Conservation (phyloP, 2,329 filamentous ascomycete genomes). For the Cercospora citrullina region DNA sequence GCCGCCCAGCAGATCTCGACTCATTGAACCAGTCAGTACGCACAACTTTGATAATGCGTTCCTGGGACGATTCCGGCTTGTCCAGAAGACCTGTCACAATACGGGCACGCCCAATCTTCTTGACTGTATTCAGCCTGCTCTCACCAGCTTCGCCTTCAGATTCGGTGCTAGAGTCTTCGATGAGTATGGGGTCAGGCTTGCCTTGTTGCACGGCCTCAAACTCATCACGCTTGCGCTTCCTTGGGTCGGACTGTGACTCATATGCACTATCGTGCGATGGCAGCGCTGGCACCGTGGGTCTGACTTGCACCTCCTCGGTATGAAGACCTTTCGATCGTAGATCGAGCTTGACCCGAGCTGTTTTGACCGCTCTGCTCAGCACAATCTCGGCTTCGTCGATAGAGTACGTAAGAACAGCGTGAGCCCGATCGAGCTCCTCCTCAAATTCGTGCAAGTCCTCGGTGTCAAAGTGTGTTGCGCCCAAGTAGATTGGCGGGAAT, state of each 20-base stretch:
- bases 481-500: constrained; percentile 69
- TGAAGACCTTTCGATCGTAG: constrained; percentile 66
- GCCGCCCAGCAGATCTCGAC: constrained; percentile 45
- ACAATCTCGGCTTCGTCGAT: constrained; percentile 70
- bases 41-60: constrained; percentile 51
- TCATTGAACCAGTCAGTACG: constrained; percentile 56
- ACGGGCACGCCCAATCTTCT: background rate
- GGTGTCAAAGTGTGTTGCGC: constrained; percentile 66
- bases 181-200: constrained; percentile 18
- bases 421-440: constrained; percentile 57
- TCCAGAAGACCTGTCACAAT: background rate
- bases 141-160: constrained; percentile 36
- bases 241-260: constrained; percentile 1
- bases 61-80: constrained; percentile 1
- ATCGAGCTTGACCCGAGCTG: constrained; percentile 73
- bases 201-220: constrained; percentile 4
- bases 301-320: constrained; percentile 40
- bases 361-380: constrained; percentile 69
- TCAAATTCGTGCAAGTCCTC: constrained; percentile 66
- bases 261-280: constrained; percentile 1
- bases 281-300: background rate
- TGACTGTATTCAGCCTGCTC: constrained; percentile 1
- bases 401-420: constrained; percentile 67
- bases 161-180: constrained; percentile 40
- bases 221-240: constrained; percentile 19